phyloP scores from a whole-genome alignment of 1,284 basidiomycete species.

The Cystobasidium slooffiae region DNA sequence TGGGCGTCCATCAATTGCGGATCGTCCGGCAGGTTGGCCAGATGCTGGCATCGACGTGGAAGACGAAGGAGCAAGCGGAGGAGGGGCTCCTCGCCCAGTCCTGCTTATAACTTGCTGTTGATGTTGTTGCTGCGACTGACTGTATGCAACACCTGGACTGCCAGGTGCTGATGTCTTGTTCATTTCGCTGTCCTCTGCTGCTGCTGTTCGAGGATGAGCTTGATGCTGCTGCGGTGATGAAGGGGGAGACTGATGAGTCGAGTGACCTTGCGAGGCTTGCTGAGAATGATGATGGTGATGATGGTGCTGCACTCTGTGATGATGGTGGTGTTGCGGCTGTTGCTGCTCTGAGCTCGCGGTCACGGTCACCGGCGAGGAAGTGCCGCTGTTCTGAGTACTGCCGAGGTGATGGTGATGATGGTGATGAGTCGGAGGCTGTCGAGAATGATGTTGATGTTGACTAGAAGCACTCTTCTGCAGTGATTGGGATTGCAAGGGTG shows the following conservation, averaged over 20 bases:
- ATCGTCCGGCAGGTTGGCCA: neutral
- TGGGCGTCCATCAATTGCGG: neutral
- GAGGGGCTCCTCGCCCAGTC: neutral
- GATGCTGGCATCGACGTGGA: neutral
- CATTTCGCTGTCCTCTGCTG: conserved; percentile 7
- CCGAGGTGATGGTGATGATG: too few species aligned
- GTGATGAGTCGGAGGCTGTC: too few species aligned
- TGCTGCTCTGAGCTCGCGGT: neutral
- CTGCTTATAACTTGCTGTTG: conserved; percentile 5
- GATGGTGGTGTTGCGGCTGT: conserved; percentile 6
- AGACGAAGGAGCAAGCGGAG: neutral
- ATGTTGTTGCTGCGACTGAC: neutral
- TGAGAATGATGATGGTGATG: conserved; percentile 38
- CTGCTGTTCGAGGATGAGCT: neutral
- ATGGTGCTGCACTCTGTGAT: conserved; percentile 22
- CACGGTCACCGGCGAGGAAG: too few species aligned
- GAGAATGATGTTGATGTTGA: too few species aligned
- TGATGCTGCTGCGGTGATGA: conserved; percentile 5
- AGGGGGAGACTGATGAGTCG: conserved; percentile 9
- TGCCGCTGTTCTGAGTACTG: too few species aligned
- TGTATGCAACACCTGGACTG: conserved; percentile 5
- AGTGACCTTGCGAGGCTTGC: neutral
- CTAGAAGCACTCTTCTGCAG: too few species aligned
- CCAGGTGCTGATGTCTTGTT: conserved; percentile 13
- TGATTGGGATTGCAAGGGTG: too few species aligned